These are phyloP conservation scores for Schoenoplectus triqueter DNA, from an alignment of 202 grass and related monocot species.

Conservation along the genomic window DNA sequence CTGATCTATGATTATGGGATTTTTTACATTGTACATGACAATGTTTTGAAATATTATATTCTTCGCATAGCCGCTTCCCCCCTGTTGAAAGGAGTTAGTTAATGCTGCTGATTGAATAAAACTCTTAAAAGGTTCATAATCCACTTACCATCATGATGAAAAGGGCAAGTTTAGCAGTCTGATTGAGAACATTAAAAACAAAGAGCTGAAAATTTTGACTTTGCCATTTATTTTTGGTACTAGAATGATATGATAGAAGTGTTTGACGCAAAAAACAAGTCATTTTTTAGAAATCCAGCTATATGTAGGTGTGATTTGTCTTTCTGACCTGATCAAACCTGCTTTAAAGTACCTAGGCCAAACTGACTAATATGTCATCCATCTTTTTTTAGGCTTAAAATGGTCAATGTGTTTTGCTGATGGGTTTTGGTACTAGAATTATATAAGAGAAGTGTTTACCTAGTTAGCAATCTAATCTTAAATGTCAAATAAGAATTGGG, in stretches of 20 bases:
- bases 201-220: background rate
- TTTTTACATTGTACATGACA: slow-evolving; percentile 59
- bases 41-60: slow-evolving; percentile 75
- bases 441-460: background rate
- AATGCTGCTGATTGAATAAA: background rate
- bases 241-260: background rate
- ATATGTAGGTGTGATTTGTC: background rate
- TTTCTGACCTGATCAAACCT: background rate
- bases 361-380: background rate
- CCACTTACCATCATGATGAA: background rate
- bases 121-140: background rate
- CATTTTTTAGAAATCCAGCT: background rate
- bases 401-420: background rate
- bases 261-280: background rate
- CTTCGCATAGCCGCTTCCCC: slow-evolving; percentile 67
- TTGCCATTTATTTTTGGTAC: background rate
- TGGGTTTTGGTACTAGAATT: background rate
- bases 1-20: slow-evolving; percentile 80
- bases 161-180: background rate
- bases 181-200: no score
- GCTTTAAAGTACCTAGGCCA: slow-evolving; percentile 2
- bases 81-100: slow-evolving; percentile 42
- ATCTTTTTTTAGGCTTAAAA: background rate
- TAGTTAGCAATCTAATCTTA: background rate
- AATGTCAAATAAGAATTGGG: slow-evolving; percentile 7